Evolutionary conservation across 805 yeast genomes (phyloP).

Genomic region (Aciculoconidium aculeatum): DNA sequence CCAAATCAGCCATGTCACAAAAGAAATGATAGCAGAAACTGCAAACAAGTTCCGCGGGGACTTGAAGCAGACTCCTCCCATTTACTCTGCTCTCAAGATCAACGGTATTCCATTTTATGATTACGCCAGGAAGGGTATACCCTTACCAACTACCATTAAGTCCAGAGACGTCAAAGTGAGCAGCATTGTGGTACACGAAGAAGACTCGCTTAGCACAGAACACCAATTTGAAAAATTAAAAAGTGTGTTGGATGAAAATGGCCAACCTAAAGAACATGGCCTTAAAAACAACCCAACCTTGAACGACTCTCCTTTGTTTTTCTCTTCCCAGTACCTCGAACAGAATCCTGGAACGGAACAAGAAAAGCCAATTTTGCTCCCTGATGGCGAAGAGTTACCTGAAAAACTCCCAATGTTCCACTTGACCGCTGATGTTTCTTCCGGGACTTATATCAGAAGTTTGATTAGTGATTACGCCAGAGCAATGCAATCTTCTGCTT

Average conservation of each 20-base stretch:
- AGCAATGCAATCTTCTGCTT: slow-evolving; percentile 73
- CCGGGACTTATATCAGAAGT: slow-evolving; percentile 93
- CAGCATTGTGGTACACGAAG: slow-evolving; percentile 45
- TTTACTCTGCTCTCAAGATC: slow-evolving; percentile 89
- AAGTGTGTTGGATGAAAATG: slow-evolving; percentile 44
- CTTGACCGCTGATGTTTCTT: slow-evolving; percentile 73
- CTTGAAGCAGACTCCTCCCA: slow-evolving; percentile 87
- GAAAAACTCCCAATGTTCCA: slow-evolving; percentile 64
- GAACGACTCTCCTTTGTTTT: slow-evolving; percentile 56
- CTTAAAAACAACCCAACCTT: slow-evolving; percentile 49
- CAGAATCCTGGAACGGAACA: slow-evolving; percentile 36
- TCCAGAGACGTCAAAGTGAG: slow-evolving; percentile 63
- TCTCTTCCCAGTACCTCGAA: slow-evolving; percentile 49
- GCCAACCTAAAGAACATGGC: slow-evolving; percentile 38
- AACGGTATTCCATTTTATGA: slow-evolving; percentile 92
- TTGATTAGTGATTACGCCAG: slow-evolving; percentile 84
- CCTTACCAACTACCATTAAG: slow-evolving; percentile 79
- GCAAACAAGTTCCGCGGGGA: slow-evolving; percentile 71
- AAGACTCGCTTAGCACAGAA: slow-evolving; percentile 46
- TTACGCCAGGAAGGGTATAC: slow-evolving; percentile 83
- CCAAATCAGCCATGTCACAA: slow-evolving; percentile 50
- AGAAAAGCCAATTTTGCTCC: slow-evolving; percentile 35
- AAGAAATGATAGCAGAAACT: slow-evolving; percentile 43
- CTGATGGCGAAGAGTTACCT: slow-evolving; percentile 33
- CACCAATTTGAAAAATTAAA: slow-evolving; percentile 48